Evolutionary conservation across 306 rosid species (phyloP), one percentile per base, ranked within the genome.

Genomic region (Quercus mongolica): DNA sequence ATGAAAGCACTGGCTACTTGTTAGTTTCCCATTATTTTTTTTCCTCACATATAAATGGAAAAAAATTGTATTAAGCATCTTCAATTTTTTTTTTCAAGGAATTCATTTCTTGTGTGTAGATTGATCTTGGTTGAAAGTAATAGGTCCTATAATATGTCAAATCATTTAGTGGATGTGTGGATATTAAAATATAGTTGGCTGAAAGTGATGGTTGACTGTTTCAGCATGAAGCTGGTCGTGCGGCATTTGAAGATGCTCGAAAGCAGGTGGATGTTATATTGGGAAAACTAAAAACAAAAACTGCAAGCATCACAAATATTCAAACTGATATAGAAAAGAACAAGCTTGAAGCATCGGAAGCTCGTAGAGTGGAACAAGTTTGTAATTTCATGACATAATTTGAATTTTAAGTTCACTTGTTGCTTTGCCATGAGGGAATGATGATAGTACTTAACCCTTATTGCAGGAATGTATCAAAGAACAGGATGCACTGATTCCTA

Each of bases 221-320:
- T 76, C 90, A 95, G 99, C 98, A 95, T 84, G 91, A 95, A 88
- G 91, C 91, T 84, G 92, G 87, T 80, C 68, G 75, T 84, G 89
- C 85, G 84, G 87, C 95, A 79, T 89, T 91, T 65, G 82, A 80
- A 82, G 94, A 90, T 79, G 94, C 99, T 82, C 86, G 69, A 75
- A 91, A 82, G 82, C 90, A 92, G 84, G 85, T 91, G 94, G 83
- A 83, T 74, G 73, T 68, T 76, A 87, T 95, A 83, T 55, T 85
- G 81, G 91, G 81, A 86, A 87, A 73, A 63, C 87, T 86, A 21
- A 84, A 86, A 82, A 61, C 85, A 64, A 95, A 83, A 88, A 86
- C 85, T 38, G 75, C 80, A 25, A 83, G 85, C 77, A 82, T 88
- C 79, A 74, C 90, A 83, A 83, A 87, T 76, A 80, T 89, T 78